These are phyloP conservation scores for Talaromyces rugulosus DNA, from an alignment of 2,329 filamentous ascomycete species.

Conservation along the genomic window DNA sequence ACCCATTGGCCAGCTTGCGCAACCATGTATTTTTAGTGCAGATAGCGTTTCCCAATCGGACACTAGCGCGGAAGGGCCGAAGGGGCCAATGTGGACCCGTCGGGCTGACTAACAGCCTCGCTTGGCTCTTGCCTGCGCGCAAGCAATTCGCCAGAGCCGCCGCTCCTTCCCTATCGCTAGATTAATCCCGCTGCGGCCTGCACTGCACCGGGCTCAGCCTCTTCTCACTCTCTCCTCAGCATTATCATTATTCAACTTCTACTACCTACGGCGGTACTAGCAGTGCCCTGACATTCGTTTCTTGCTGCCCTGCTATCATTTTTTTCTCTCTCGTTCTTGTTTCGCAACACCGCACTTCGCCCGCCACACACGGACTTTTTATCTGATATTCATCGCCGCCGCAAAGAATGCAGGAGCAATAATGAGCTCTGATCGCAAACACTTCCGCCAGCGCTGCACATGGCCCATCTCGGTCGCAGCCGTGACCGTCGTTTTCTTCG, in stretches of 20 bases:
- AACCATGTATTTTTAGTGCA: background rate
- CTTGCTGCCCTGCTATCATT: background rate
- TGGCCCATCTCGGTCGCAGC: conserved; percentile 8
- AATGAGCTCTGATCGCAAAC: conserved; percentile 11
- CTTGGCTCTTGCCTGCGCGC: background rate
- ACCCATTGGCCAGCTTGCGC: background rate
- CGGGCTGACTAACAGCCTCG: background rate
- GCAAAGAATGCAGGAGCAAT: background rate
- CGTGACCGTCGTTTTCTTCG: background rate
- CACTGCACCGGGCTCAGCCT: too few species aligned
- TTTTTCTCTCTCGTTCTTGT: too few species aligned
- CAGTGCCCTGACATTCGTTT: background rate
- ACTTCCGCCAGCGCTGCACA: conserved; percentile 9
- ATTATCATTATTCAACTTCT: too few species aligned
- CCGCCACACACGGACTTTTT: background rate
- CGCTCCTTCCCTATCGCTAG: background rate
- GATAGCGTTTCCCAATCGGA: background rate
- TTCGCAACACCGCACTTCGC: background rate
- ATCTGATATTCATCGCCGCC: background rate
- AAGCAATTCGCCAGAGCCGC: too few species aligned
- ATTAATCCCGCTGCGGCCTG: too few species aligned
- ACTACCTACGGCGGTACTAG: background rate
- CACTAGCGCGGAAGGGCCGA: background rate
- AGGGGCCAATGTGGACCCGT: background rate
- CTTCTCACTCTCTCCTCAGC: too few species aligned